Evolutionary conservation across 345 rosid species (phyloP), one percentile per base, ranked within the genome.

Genomic region (Linum tenue): DNA sequence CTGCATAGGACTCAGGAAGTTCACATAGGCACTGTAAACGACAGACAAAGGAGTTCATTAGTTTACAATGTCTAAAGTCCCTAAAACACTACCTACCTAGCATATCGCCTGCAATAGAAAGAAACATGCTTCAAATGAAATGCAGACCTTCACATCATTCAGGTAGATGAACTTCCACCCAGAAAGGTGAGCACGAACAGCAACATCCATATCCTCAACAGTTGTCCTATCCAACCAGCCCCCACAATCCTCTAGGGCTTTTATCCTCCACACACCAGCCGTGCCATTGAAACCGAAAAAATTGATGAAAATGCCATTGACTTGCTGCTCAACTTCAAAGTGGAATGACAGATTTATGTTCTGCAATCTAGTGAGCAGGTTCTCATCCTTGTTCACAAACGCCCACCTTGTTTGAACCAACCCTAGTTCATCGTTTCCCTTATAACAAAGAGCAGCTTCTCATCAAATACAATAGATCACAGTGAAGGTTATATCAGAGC

Each of bases 1-100:
- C 98, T 68, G 85, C 98, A 69, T 91, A 91, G 9, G 96, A 91
- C 75, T 91, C 98, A 2, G 98, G 98, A 77, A 91, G 91, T 72
- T 91, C 98, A 76, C 98, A 91, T 60, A 82, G 85, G 79, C 95
- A 87, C 97, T 90, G 85, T 64, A 67, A 71, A 62, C 43, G 62
- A 55, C 57, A 37, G 40, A 39, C 40, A 7, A 38, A 38, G 35
- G 16, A 56, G 16, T 35, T 1, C 9, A 55, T 59, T 42, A 61
- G 62, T 59, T 5, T 64, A 10, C 31, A 42, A 15, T 50, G 16
- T 48, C 65, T 63, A 68, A 62, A 5, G n/a, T 22, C 64, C 31
- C 43, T 60, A 55, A 64, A 38, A 9, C 68, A 39, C 35, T n/a
- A 17, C 2, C 68, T 63, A 38, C 37, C 22, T 16, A 39, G 64